These are phyloP conservation scores for Phytophthora foliorum DNA, from an alignment of 352 stramenopile species.

Conservation along the genomic window DNA sequence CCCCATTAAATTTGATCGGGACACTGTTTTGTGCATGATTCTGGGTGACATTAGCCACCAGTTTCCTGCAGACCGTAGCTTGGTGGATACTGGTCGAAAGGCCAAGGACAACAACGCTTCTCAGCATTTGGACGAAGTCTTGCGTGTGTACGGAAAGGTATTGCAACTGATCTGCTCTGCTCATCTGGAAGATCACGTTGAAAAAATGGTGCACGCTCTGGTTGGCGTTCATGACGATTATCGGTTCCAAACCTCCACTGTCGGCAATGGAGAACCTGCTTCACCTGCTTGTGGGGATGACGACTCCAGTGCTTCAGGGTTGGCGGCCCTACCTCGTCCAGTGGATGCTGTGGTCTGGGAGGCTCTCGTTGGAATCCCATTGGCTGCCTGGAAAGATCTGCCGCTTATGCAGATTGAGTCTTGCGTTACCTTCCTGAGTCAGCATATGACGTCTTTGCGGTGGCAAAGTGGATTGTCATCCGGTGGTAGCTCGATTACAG, in stretches of 20 bases:
- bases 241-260: conserved; percentile 57
- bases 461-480: conserved; percentile 57
- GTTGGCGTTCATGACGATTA: conserved; percentile 88
- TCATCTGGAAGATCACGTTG: conserved; percentile 82
- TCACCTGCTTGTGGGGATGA: conserved; percentile 17
- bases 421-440: conserved; percentile 65
- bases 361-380: conserved; percentile 58
- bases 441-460: conserved; percentile 69
- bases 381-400: conserved; percentile 56
- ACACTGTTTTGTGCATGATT: conserved; percentile 85
- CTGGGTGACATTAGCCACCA: conserved; percentile 72
- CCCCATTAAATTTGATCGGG: conserved; percentile 83
- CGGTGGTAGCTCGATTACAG: conserved; percentile 7
- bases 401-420: conserved; percentile 52
- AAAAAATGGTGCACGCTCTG: conserved; percentile 84
- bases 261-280: conserved; percentile 19
- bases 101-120: conserved; percentile 26
- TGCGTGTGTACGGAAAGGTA: conserved; percentile 80
- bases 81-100: conserved; percentile 26
- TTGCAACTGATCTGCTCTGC: conserved; percentile 71
- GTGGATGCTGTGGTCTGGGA: conserved; percentile 81
- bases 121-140: conserved; percentile 54
- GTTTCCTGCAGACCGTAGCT: conserved; percentile 57
- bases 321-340: conserved; percentile 53
- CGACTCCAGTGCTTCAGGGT: conserved; percentile 3